Evolutionary conservation across 768 basidiomycete species (phyloP), one percentile per base, ranked within the genome.

Genomic region (Pleurotus cornucopiae): DNA sequence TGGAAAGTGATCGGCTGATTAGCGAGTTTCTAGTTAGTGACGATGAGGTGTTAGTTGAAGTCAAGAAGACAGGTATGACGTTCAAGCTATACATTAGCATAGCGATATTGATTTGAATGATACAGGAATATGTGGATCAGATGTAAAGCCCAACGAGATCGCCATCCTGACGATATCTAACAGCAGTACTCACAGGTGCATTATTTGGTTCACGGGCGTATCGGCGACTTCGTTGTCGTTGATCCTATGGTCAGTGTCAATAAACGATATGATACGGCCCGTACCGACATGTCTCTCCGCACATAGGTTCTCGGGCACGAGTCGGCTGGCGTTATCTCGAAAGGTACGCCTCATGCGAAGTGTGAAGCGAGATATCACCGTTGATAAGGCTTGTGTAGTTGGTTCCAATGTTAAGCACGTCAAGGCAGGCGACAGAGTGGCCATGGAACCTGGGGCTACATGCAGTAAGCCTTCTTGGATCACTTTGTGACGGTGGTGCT

Each of bases 301-400:
- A 12, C 18, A 11, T 69, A 91, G 93, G 89, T 94, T 48, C 85
- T 98, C 44, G 96, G 96, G 16, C 96, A 98, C 66, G 96, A 98
- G 73, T 93, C 92, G 2, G 77, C 92, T 23, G 94, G 93, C 9
- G 71, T 93, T 47, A 71, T 97, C 49, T 74, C 73, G 55, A 87
- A 86, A 75, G 81, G 89, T 86, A 59, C 52, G 62, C 40, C 11
- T 20, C 34, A 60, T 38, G 30, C 11, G 6, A 34, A 45, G 39
- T 2, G 18, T n/a, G 9, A 21, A 13, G 12, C 21, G 18, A 6
- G 46, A 20, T 23, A n/a, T 34, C 49, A 11, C 49, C 40, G 20
- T 57, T 37, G 45, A 46, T 16, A 34, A 34, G 34, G 23, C 44
- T 43, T 43, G 54, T 52, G 2, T 63, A 89, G 91, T 92, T 56